Evolutionary conservation across 495 filamentous ascomycete genomes (phyloP).

Genomic region (Penicillium alfredii): DNA sequence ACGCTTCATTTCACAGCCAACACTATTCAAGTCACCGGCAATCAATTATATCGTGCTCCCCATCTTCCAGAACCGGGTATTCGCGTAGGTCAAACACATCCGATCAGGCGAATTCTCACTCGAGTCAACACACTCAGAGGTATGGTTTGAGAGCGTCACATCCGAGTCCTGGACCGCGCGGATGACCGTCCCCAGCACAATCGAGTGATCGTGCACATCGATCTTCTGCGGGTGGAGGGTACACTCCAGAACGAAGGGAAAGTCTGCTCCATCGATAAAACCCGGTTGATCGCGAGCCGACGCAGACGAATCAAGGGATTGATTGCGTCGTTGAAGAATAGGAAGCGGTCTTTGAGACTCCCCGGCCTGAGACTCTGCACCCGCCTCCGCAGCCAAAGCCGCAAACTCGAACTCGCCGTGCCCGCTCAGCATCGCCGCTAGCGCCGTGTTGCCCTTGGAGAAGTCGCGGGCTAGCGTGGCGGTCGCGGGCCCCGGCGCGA

Average conservation of each 20-base stretch:
- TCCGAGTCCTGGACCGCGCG: slow-evolving; percentile 12
- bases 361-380: background rate
- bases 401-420: slow-evolving; percentile 37
- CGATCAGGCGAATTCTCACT: slow-evolving; percentile 13
- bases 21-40: no score
- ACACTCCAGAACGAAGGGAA: slow-evolving; percentile 41
- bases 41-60: slow-evolving; percentile 33
- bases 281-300: background rate
- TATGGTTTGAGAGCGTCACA: slow-evolving; percentile 3
- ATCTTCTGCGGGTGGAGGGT: slow-evolving; percentile 30
- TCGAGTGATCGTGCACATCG: slow-evolving; percentile 40
- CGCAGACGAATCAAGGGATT: no score
- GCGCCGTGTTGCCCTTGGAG: slow-evolving; percentile 32
- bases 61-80: slow-evolving; percentile 44
- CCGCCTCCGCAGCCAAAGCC: slow-evolving; percentile 6
- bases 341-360: slow-evolving; percentile 21
- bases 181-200: slow-evolving; percentile 36
- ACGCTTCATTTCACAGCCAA: background rate
- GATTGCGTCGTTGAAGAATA: slow-evolving; percentile 26
- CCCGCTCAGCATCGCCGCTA: slow-evolving; percentile 23
- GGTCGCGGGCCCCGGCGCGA: slow-evolving; percentile 25
- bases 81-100: slow-evolving; percentile 41
- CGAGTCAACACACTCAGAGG: background rate
- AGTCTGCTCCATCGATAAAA: slow-evolving; percentile 15
- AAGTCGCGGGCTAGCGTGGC: slow-evolving; percentile 41